phyloP scores from a whole-genome alignment of 805 yeast genomes.

The Hanseniaspora thailandica region DNA sequence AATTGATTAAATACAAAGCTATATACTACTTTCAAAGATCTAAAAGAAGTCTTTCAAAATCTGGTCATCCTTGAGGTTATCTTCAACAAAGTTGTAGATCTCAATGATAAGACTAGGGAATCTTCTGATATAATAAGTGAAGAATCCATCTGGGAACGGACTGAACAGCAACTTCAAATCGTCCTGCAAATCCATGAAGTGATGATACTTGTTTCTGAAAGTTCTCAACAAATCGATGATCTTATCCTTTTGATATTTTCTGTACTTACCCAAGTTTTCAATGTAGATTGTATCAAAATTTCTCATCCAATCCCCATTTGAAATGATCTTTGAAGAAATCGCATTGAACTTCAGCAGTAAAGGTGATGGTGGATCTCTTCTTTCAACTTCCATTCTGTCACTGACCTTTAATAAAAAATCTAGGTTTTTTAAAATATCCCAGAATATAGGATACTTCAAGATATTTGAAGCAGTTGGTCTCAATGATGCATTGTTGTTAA shows the following conservation, averaged over 20 bases:
- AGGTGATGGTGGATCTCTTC: constrained; percentile 64
- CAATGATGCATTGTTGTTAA: constrained; percentile 46
- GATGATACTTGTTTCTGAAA: constrained; percentile 85
- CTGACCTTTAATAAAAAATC: constrained; percentile 79
- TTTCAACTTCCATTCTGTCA: constrained; percentile 79
- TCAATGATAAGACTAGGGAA: constrained; percentile 75
- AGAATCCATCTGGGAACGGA: constrained; percentile 75
- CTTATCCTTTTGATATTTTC: constrained; percentile 71
- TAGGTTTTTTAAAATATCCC: constrained; percentile 62
- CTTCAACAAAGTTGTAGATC: constrained; percentile 50
- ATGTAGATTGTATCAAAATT: constrained; percentile 62
- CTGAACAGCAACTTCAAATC: constrained; percentile 55
- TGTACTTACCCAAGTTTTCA: constrained; percentile 77
- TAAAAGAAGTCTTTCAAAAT: constrained; percentile 38
- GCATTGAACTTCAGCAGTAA: constrained; percentile 46
- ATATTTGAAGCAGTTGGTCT: constrained; percentile 65
- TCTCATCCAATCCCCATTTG: constrained; percentile 62
- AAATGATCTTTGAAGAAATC: constrained; percentile 39
- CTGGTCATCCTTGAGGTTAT: constrained; percentile 52
- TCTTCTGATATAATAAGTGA: constrained; percentile 55
- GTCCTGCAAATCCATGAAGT: constrained; percentile 76
- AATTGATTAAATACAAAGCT: not conserved
- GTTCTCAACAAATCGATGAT: constrained; percentile 82
- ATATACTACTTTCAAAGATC: no score
- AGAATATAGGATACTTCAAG: constrained; percentile 77